These are phyloP conservation scores for Pichia eremophila DNA, from an alignment of 805 yeast species.

Conservation along the genomic window DNA sequence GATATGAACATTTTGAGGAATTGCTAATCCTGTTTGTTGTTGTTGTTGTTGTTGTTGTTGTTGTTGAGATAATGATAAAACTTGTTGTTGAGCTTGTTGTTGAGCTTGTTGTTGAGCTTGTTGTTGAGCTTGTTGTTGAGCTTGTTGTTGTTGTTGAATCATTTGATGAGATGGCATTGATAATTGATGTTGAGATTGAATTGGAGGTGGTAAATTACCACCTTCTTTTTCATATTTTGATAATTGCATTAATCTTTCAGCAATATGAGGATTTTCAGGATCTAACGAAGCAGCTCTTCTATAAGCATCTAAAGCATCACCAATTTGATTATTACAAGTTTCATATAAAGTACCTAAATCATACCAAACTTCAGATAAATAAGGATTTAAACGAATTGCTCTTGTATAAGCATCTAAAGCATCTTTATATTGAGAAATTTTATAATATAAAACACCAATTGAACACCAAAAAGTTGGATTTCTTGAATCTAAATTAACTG, in stretches of 20 bases:
- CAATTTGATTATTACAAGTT: slow-evolving; percentile 90
- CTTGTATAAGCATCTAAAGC: slow-evolving; percentile 96
- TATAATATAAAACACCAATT: slow-evolving; percentile 92
- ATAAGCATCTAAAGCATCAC: slow-evolving; percentile 94
- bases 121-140: slow-evolving; percentile 24
- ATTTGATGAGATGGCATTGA: slow-evolving; percentile 30
- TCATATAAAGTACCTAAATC: slow-evolving; percentile 95
- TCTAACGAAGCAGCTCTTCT: slow-evolving; percentile 93
- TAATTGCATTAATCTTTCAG: slow-evolving; percentile 82
- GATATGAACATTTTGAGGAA: slow-evolving; percentile 20
- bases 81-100: slow-evolving; percentile 19
- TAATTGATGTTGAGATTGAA: slow-evolving; percentile 52
- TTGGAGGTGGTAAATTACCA: slow-evolving; percentile 42
- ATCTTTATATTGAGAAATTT: slow-evolving; percentile 91
- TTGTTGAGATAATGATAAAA: slow-evolving; percentile 11
- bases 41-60: slow-evolving; percentile 16
- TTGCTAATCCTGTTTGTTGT: not conserved
- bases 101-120: slow-evolving; percentile 26
- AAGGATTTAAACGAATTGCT: slow-evolving; percentile 92
- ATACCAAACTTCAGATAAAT: slow-evolving; percentile 96
- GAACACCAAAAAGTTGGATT: slow-evolving; percentile 98
- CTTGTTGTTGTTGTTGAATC: slow-evolving; percentile 28
- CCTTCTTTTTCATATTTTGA: slow-evolving; percentile 64
- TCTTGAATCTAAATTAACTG: slow-evolving; percentile 91
- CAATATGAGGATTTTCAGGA: slow-evolving; percentile 89